Evolutionary conservation across 208 protist species (phyloP).

Genomic region (Wallacemonas sp.): DNA sequence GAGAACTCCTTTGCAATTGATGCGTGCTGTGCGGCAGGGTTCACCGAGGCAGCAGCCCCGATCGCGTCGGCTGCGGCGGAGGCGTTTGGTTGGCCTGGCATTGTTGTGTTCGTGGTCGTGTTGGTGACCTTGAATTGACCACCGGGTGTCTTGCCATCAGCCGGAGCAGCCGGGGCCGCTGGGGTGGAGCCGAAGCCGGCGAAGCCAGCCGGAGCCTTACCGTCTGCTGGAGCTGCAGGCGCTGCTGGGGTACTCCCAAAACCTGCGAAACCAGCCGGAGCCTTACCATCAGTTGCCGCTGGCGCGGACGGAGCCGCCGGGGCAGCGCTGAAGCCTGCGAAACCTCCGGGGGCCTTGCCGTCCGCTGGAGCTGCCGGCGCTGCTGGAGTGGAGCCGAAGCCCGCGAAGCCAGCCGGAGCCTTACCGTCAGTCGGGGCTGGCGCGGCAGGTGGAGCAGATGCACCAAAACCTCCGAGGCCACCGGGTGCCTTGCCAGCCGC

Average conservation of each 20-base stretch:
- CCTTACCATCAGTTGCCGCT: conserved; percentile 13
- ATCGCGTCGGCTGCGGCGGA: conserved; percentile 16
- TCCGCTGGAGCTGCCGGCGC: conserved; percentile 9
- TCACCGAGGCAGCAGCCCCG: conserved; percentile 8
- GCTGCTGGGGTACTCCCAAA: too few species aligned
- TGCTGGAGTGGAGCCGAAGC: too few species aligned
- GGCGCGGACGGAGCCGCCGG: conserved; percentile 15
- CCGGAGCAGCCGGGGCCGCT: too few species aligned
- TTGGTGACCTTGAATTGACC: conserved; percentile 22
- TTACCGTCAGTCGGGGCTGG: too few species aligned
- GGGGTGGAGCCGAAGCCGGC: too few species aligned
- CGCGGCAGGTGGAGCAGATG: too few species aligned
- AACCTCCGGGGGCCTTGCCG: conserved; percentile 14
- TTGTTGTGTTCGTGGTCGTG: conserved; percentile 13
- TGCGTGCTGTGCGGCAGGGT: background rate
- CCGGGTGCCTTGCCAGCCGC: too few species aligned
- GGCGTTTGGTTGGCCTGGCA: background rate
- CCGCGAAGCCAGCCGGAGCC: too few species aligned
- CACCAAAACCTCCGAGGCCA: too few species aligned
- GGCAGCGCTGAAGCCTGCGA: conserved; percentile 16
- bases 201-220: too few species aligned
- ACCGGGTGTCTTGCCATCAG: too few species aligned
- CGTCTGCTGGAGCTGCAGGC: too few species aligned
- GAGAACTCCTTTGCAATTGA: conserved; percentile 50
- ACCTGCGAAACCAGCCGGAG: conserved; percentile 4